A percentile compares a stretch with the other conserved stretches of the same genome.
Evolutionary conservation across 78 protist species (phyloP).

Genomic region (Polysphondylium violaceum): DNA sequence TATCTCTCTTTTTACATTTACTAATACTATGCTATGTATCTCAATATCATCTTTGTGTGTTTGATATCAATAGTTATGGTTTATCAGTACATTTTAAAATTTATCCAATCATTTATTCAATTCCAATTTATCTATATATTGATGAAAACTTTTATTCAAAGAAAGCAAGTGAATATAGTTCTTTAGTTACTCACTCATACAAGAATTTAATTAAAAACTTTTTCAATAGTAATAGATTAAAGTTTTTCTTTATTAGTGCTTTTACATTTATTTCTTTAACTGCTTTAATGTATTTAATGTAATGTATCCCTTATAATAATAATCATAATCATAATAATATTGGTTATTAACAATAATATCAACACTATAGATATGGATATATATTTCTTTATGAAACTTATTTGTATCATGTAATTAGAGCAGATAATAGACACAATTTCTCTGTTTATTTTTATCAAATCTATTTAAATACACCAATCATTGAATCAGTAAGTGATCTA

Average conservation of each 20-base stretch:
- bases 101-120: conserved; percentile 94
- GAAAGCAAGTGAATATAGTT: conserved; percentile 26
- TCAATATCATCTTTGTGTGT: not conserved
- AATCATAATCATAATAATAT: not conserved
- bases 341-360: not conserved
- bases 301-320: not conserved
- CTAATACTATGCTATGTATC: not conserved
- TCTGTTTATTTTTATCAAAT: conserved; percentile 92
- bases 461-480: conserved; percentile 80
- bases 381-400: conserved; percentile 73
- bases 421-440: conserved; percentile 94
- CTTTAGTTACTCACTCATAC: not conserved
- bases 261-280: conserved; percentile 62
- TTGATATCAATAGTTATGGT: conserved; percentile 78
- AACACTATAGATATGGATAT: conserved; percentile 46
- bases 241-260: conserved; percentile 70
- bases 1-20: not conserved
- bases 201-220: not conserved
- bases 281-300: conserved; percentile 76
- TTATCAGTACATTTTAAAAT: conserved; percentile 94
- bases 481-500: conserved; percentile 36
- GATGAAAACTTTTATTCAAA: conserved; percentile 38
- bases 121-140: conserved; percentile 81
- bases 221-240: conserved; percentile 53
- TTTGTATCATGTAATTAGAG: conserved; percentile 75